Evolutionary conservation across 2,329 filamentous ascomycete species (phyloP).

Genomic region (Calonectria hongkongensis): DNA sequence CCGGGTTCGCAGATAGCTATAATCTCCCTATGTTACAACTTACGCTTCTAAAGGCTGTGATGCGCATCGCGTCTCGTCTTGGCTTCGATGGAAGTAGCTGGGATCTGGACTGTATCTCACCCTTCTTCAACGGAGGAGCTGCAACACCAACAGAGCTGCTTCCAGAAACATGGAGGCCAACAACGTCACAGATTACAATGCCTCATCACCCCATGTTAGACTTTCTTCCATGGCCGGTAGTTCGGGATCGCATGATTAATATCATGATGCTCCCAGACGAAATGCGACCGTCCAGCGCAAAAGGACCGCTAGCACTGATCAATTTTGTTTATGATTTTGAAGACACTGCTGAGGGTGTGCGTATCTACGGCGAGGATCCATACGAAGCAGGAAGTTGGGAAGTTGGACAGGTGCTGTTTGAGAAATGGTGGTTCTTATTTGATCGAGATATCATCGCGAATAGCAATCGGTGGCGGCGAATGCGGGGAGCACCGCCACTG

Average conservation of each 20-base stretch:
- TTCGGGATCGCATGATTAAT: conserved; percentile 71
- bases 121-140: conserved; percentile 67
- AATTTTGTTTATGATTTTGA: conserved; percentile 75
- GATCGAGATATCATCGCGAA: conserved; percentile 71
- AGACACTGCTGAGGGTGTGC: conserved; percentile 70
- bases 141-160: conserved; percentile 61
- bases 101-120: conserved; percentile 67
- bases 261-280: conserved; percentile 70
- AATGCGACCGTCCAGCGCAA: conserved; percentile 67
- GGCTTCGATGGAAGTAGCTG: conserved; percentile 65
- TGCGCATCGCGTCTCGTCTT: conserved; percentile 69
- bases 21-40: conserved; percentile 69
- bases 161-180: conserved; percentile 70
- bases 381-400: conserved; percentile 72
- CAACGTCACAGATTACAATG: conserved; percentile 66
- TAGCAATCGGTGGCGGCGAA: conserved; percentile 70
- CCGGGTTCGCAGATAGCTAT: conserved; percentile 67
- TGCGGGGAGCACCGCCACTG: conserved; percentile 65
- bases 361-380: conserved; percentile 70
- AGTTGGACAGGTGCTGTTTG: conserved; percentile 74
- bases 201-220: conserved; percentile 76
- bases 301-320: conserved; percentile 67
- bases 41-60: conserved; percentile 67
- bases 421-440: conserved; percentile 77
- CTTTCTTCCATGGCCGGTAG: conserved; percentile 74